phyloP scores from a whole-genome alignment of 2,329 filamentous ascomycete genomes.

The Colletotrichum viniferum region DNA sequence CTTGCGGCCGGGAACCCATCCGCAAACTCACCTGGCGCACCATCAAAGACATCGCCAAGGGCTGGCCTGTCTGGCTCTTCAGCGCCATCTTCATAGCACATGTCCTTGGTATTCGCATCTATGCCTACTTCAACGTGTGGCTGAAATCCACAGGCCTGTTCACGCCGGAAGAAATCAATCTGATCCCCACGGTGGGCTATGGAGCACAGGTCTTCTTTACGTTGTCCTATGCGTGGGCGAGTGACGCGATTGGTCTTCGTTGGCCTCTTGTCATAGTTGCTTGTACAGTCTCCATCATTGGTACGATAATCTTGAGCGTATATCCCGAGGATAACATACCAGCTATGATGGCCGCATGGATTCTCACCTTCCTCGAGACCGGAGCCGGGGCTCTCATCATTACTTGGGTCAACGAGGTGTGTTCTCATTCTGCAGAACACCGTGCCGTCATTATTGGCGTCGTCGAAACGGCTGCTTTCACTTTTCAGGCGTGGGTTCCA shows the following conservation, averaged over 20 bases:
- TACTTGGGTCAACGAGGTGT: constrained; percentile 53
- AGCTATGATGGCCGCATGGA: constrained; percentile 39
- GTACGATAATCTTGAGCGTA: constrained; percentile 36
- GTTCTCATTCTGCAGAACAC: constrained; percentile 49
- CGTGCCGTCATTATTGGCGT: constrained; percentile 53
- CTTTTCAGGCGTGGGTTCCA: constrained; percentile 48
- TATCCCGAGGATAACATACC: constrained; percentile 36
- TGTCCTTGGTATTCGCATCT: constrained; percentile 38
- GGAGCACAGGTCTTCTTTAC: constrained; percentile 50
- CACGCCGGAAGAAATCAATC: constrained; percentile 16
- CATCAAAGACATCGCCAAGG: constrained; percentile 30
- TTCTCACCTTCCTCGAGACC: constrained; percentile 39
- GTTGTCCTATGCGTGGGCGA: constrained; percentile 57
- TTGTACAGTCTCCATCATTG: constrained; percentile 38
- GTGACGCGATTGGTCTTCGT: constrained; percentile 52
- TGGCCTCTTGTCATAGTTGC: constrained; percentile 60
- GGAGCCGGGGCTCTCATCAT: constrained; percentile 41
- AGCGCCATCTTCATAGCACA: constrained; percentile 35
- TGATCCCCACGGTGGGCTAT: constrained; percentile 25
- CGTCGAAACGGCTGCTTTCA: constrained; percentile 49
- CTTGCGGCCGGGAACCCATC: constrained; percentile 32
- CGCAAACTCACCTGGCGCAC: constrained; percentile 32
- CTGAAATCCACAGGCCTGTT: constrained; percentile 35
- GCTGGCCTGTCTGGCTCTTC: constrained; percentile 36
- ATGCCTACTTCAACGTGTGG: constrained; percentile 39